These are phyloP conservation scores for Alternaria incomplexa DNA, from an alignment of 2,329 filamentous ascomycete genomes.

Conservation along the genomic window DNA sequence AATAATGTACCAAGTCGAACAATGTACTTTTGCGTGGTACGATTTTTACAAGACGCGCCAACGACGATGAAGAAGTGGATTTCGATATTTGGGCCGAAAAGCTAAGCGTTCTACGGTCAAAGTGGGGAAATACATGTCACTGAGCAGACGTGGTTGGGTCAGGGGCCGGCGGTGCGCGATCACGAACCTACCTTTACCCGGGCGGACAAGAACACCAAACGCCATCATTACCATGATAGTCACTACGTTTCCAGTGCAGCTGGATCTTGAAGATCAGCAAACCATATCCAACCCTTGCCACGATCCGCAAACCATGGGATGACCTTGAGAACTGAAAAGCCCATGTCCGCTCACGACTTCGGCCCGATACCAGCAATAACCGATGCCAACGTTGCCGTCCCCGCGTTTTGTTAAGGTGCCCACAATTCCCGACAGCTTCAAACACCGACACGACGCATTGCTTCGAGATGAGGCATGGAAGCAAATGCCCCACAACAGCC, in stretches of 20 bases:
- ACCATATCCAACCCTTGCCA: background rate
- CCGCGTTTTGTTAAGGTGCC: constrained; percentile 6
- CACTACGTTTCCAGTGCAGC: background rate
- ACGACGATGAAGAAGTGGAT: background rate
- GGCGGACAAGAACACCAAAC: background rate
- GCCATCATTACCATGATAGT: background rate
- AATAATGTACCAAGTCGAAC: constrained; percentile 49
- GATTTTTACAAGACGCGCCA: background rate
- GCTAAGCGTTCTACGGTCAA: background rate
- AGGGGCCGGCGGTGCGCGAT: background rate
- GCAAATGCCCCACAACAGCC: constrained; percentile 16
- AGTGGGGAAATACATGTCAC: background rate
- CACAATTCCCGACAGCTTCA: constrained; percentile 17
- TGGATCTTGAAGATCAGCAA: background rate
- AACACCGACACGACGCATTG: constrained; percentile 16
- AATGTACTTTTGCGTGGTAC: background rate
- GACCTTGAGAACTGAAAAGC: background rate
- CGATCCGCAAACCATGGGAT: background rate
- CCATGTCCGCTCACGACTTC: background rate
- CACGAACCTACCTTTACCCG: background rate
- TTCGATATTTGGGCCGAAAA: background rate
- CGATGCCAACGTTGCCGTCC: constrained; percentile 12
- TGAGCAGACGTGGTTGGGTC: background rate
- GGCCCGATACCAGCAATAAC: constrained; percentile 11
- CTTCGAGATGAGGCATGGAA: constrained; percentile 20